Base-by-base conservation (phyloP, 495 filamentous ascomycete genomes). In the Xylaria bambusicola region DNA sequence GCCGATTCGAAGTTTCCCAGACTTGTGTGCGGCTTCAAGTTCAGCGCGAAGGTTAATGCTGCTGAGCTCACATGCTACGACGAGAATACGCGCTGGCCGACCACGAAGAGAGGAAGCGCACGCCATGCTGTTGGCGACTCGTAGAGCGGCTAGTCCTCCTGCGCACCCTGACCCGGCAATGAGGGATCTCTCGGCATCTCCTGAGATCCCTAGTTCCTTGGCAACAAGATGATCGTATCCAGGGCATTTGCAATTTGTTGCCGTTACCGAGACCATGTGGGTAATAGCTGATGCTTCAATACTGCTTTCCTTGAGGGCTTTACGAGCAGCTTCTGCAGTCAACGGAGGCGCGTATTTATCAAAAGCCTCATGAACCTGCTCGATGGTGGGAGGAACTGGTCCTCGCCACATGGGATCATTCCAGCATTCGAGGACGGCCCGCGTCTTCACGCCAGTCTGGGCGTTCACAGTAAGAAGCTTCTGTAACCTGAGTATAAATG, bases 121-220 rank as follows among this genome's bases (percentile, higher is more conserved):
- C 13, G 75, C 76, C 20, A 80, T 61, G 29, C 76, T 69, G 17
- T 74, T 61, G 21, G 77, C 77, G 8, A 68, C 65, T 10, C 77
- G 70, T 40, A 80, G 71, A 21, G 79, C 73, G 26, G 74, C 73
- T 12, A 84, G 68, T 9, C 77, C 76, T 10, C 77, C 77, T 1
- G 77, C 76, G 51, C 77, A 80, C 8, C 77, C 77, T 23, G 78
- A 73, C 0, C 77, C 77, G 31, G 73, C 63, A 21, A 80, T 66
- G 9, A 80, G 65, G 12, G 72, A 63, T 23, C 74, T 66, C 18
- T 80, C 75, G 4, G 72, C 71, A 20, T 60, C 62, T 13, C 53
- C 40, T 18, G 52, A 52, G 8, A 80, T 58, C 6, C 71, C 69
- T 15, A 80, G 52, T 40, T 71, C 45, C 38, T 71, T 73, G 20